These are phyloP conservation scores for Heterobasidion parviporum DNA, from an alignment of 1,284 basidiomycete species.

Conservation along the genomic window DNA sequence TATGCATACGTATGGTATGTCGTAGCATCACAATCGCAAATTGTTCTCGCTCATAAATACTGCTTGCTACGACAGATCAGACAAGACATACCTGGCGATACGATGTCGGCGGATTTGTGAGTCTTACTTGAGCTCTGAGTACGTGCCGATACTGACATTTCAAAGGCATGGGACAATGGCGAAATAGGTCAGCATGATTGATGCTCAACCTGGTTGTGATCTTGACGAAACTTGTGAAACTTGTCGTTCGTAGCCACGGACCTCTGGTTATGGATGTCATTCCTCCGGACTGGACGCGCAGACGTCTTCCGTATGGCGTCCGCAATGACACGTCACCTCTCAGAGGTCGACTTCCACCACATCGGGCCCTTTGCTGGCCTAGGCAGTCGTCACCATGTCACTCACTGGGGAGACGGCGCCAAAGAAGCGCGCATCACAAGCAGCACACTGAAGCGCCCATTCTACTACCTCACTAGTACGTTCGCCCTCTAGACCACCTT, in stretches of 20 bases:
- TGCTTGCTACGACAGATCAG: slow-evolving; percentile 15
- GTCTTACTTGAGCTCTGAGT: slow-evolving; percentile 17
- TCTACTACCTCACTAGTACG: slow-evolving; percentile 30
- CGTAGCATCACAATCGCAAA: neutral
- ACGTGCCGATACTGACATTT: slow-evolving; percentile 20
- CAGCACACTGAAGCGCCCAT: slow-evolving; percentile 29
- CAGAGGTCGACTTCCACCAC: slow-evolving; percentile 34
- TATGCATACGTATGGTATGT: slow-evolving; percentile 30
- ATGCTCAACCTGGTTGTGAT: too few species aligned
- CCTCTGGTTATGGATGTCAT: slow-evolving; percentile 36
- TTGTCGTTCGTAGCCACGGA: slow-evolving; percentile 22
- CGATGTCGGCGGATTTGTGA: slow-evolving; percentile 33
- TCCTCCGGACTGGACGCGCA: slow-evolving; percentile 32
- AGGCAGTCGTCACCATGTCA: slow-evolving; percentile 33
- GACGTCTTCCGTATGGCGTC: slow-evolving; percentile 31
- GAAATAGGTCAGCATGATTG: slow-evolving; percentile 2
- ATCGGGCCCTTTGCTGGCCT: slow-evolving; percentile 32
- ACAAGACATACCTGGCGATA: slow-evolving; percentile 37
- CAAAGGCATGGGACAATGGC: slow-evolving; percentile 9
- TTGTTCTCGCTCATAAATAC: neutral
- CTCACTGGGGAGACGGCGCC: slow-evolving; percentile 36
- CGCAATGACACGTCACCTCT: slow-evolving; percentile 32
- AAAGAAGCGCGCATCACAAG: slow-evolving; percentile 33
- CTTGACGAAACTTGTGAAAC: too few species aligned
- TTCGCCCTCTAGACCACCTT: neutral